Base-by-base conservation (phyloP, 352 stramenopile species). In the Pythium aristosporum region DNA sequence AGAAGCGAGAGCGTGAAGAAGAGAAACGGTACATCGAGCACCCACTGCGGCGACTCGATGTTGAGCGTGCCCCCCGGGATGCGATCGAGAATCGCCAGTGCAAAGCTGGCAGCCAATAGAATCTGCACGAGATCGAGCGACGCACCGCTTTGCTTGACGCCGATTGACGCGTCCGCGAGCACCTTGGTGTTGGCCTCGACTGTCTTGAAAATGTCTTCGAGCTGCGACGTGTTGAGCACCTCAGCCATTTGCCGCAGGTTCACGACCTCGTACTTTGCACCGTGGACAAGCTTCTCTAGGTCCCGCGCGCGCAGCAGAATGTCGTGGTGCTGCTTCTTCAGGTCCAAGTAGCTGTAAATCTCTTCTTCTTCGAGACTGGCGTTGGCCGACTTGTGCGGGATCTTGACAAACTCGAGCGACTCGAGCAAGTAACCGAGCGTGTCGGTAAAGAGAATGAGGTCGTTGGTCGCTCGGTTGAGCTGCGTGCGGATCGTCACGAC, bases 361-460 rank as follows among this genome's bases (percentile, higher is more conserved):
- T 85, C 87, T 42, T 85, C 76, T 44, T 85, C 79, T 68, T 87
- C 78, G 51, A 81, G 65, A 18, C 60, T 73, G 3, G 76, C 64
- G 36, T 75, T 74, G 8, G 57, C 13, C 4, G 69, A 77, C 55
- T 82, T 83, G 43, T 77, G 68, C 12, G 76, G 76, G 46, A 85
- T 80, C 47, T 88, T 84, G 54, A 88, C 68, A 52, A 97, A 88
- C 57, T 98, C 87, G 13, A 98, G 77, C 43, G 93, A 97, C 71
- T 99, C 96, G 15, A 92, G 74, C 23, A 99, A 75, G 68, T 98
- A 98, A 28, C 87, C 91, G 28, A 98, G 74, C 23, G 97, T 98
- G 72, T 98, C 94, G 28, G 97, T 94, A 52, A 98, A 88, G 20
- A 98, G 70, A 61, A 98, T 98, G 20, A 98, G 79, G 67, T 98